These are phyloP conservation scores for Hymenotorrendiella dingleyae DNA, from an alignment of 2,329 filamentous ascomycete species.

Conservation along the genomic window DNA sequence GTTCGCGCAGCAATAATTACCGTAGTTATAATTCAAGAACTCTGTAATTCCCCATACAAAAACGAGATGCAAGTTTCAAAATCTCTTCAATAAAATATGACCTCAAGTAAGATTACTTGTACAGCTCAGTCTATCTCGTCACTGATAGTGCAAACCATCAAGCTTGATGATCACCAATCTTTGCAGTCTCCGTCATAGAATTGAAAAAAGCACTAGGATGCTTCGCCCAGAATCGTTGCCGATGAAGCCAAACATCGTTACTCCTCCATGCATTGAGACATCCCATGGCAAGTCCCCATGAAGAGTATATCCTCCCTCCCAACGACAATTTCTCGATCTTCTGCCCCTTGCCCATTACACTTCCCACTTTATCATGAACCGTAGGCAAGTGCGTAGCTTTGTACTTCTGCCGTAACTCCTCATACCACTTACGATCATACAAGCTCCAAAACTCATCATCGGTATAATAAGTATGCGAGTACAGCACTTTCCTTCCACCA, in stretches of 20 bases:
- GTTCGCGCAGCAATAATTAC: no score
- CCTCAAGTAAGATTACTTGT: no score
- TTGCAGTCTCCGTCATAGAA: no score
- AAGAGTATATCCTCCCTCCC: background rate
- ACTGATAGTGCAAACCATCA: no score
- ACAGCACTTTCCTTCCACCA: constrained; percentile 75
- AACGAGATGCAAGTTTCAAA: no score
- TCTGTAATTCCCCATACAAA: no score
- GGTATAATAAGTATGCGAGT: constrained; percentile 75
- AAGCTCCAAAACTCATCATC: constrained; percentile 60
- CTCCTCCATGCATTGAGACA: background rate
- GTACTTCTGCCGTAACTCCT: constrained; percentile 54
- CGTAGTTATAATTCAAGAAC: no score
- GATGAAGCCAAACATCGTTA: background rate
- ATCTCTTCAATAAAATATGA: no score
- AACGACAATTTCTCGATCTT: background rate
- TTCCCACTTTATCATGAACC: constrained; percentile 63
- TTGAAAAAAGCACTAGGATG: no score
- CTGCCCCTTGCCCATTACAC: constrained; percentile 36
- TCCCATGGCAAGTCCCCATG: background rate
- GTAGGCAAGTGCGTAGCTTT: constrained; percentile 53
- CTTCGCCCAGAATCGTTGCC: background rate
- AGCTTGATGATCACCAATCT: no score
- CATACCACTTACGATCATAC: constrained; percentile 54
- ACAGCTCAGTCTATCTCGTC: no score